Conservation (phyloP, 2,329 filamentous ascomycete genomes). For the Mollisia scopiformis region DNA sequence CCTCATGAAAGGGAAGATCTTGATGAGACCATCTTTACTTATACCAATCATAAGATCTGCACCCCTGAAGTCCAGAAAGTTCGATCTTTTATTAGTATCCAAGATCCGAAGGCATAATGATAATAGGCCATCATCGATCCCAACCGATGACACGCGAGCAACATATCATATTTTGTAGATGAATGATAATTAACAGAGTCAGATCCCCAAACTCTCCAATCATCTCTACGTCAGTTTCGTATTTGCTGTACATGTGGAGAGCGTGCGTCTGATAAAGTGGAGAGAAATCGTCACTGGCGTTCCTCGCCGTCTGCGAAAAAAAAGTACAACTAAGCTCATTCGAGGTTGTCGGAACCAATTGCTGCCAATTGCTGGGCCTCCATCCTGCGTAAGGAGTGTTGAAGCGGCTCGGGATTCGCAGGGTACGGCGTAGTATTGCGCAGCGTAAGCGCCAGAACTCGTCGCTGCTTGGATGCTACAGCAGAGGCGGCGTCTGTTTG, state of each 20-base stretch:
- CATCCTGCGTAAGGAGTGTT: neutral
- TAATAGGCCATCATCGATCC: neutral
- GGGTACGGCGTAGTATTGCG: neutral
- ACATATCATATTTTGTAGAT: neutral
- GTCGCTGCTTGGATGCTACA: conserved; percentile 15
- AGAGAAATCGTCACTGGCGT: conserved; percentile 13
- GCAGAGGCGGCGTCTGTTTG: conserved; percentile 11
- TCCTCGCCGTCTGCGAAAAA: neutral
- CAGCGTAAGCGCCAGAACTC: conserved; percentile 19
- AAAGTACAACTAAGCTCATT: neutral
- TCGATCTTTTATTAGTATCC: conserved; percentile 2
- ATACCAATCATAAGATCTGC: neutral
- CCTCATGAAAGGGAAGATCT: neutral
- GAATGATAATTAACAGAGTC: neutral
- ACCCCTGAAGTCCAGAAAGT: conserved; percentile 1
- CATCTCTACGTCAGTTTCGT: conserved; percentile 9
- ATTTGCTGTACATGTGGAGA: conserved; percentile 1
- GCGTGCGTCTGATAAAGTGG: conserved; percentile 9
- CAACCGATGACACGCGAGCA: conserved; percentile 1
- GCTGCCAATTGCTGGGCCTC: neutral
- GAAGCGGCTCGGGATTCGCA: conserved; percentile 16
- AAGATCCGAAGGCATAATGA: neutral
- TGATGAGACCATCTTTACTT: neutral
- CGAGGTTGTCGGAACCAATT: neutral
- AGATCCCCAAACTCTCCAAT: too few species aligned